These are phyloP conservation scores for Saturnispora silvae DNA, from an alignment of 805 yeast genomes.

Conservation along the genomic window DNA sequence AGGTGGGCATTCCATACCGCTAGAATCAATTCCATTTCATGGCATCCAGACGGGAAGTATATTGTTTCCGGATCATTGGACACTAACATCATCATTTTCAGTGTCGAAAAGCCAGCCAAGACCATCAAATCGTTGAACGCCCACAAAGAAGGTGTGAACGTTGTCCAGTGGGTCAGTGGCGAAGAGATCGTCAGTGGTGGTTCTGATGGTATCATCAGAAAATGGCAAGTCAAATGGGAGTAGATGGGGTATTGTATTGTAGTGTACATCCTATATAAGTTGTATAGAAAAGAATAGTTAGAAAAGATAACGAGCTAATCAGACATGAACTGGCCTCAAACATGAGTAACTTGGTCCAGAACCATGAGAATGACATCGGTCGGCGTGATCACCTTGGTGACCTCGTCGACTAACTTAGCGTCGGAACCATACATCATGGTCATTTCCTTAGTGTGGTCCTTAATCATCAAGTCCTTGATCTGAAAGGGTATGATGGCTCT, in stretches of 20 bases:
- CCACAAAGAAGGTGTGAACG: constrained; percentile 80
- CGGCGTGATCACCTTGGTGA: constrained; percentile 35
- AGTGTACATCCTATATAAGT: too few species aligned
- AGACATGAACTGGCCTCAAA: too few species aligned
- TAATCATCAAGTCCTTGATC: constrained; percentile 25
- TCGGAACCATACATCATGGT: constrained; percentile 50
- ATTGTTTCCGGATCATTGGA: constrained; percentile 78
- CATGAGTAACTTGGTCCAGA: constrained; percentile 29
- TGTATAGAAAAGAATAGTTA: too few species aligned
- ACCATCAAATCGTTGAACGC: constrained; percentile 66
- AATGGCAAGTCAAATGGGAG: constrained; percentile 42
- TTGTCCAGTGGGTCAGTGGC: constrained; percentile 54
- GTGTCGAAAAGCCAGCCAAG: constrained; percentile 68
- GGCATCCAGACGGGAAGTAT: constrained; percentile 68
- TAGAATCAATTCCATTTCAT: constrained; percentile 60
- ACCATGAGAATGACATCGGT: constrained; percentile 43
- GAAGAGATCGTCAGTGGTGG: constrained; percentile 59
- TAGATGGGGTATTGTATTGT: neutral
- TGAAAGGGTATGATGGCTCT: constrained; percentile 36
- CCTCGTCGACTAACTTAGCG: constrained; percentile 27
- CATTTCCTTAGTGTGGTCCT: constrained; percentile 36
- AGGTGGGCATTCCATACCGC: constrained; percentile 96
- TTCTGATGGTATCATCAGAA: constrained; percentile 67
- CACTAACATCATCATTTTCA: constrained; percentile 68
- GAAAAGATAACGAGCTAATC: too few species aligned